These are phyloP conservation scores for Xerocomus potaroensis DNA, from an alignment of 768 basidiomycete species.

Conservation along the genomic window DNA sequence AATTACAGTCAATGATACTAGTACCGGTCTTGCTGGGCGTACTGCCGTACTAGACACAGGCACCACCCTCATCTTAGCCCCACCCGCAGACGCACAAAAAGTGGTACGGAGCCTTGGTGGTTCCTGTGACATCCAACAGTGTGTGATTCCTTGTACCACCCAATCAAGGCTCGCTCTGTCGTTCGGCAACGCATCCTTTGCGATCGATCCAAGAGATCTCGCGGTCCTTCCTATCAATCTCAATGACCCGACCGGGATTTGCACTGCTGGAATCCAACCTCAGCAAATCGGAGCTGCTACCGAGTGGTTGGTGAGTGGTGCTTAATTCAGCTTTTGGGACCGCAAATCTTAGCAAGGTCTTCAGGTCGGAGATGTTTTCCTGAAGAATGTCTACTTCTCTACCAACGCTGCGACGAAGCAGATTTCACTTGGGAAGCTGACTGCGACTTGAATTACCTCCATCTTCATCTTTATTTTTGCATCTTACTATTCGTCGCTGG, in stretches of 20 bases:
- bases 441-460: constrained; percentile 21
- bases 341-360: neutral
- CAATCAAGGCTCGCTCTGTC: constrained; percentile 48
- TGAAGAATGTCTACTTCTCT: constrained; percentile 75
- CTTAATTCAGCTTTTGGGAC: neutral
- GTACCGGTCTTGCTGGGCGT: constrained; percentile 50
- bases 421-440: constrained; percentile 55
- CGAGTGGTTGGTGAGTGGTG: constrained; percentile 61
- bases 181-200: constrained; percentile 54
- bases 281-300: constrained; percentile 54
- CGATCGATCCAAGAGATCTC: constrained; percentile 65
- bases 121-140: constrained; percentile 43
- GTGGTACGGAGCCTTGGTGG: constrained; percentile 62
- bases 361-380: constrained; percentile 63
- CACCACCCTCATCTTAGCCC: constrained; percentile 42
- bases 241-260: constrained; percentile 54
- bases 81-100: constrained; percentile 46
- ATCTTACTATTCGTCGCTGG: constrained; percentile 5
- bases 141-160: constrained; percentile 64
- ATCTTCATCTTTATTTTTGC: neutral
- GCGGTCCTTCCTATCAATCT: constrained; percentile 50
- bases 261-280: constrained; percentile 65
- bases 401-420: constrained; percentile 55
- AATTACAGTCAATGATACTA: constrained; percentile 53
- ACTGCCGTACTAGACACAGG: constrained; percentile 64